phyloP scores from a whole-genome alignment of 805 yeast species.

The Ogataea minuta region DNA sequence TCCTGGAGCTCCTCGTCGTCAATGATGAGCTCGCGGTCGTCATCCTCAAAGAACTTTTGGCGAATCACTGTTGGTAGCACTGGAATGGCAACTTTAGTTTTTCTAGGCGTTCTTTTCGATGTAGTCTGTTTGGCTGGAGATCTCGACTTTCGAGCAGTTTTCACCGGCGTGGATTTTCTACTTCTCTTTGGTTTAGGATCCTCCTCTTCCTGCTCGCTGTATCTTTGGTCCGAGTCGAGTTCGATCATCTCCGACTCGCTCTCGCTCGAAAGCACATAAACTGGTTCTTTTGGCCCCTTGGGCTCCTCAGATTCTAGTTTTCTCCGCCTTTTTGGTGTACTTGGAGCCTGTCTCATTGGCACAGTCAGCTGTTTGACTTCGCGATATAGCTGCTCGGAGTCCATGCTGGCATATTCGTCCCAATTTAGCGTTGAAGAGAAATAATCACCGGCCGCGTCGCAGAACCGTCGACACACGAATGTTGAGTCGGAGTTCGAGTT shows the following conservation, averaged over 20 bases:
- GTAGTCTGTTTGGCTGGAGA: constrained; percentile 5
- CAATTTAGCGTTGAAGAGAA: constrained; percentile 41
- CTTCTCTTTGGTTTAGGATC: constrained; percentile 1
- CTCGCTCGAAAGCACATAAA: neutral
- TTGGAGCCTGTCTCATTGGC: constrained; percentile 21
- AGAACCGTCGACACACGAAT: constrained; percentile 43
- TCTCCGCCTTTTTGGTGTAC: constrained; percentile 9
- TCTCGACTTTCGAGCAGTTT: constrained; percentile 3
- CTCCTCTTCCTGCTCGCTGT: constrained; percentile 13
- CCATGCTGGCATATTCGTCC: constrained; percentile 30
- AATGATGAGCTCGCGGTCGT: constrained; percentile 19
- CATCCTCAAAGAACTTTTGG: constrained; percentile 18
- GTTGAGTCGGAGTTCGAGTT: constrained; percentile 34
- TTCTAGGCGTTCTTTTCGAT: constrained; percentile 6
- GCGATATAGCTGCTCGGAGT: constrained; percentile 34
- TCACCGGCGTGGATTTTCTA: constrained; percentile 5
- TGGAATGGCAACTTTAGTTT: constrained; percentile 6
- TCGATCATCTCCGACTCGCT: neutral
- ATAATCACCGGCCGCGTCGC: constrained; percentile 36
- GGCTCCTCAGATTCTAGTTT: constrained; percentile 3
- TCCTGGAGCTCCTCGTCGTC: constrained; percentile 18
- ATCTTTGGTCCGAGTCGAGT: constrained; percentile 5
- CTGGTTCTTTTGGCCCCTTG: neutral
- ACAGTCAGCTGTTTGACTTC: constrained; percentile 32
- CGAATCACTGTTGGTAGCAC: constrained; percentile 17